Percentiles rank a stretch among this genome's conserved stretches.
Conservation (phyloP, 2,329 filamentous ascomycete species). For the Fusarium continuum region DNA sequence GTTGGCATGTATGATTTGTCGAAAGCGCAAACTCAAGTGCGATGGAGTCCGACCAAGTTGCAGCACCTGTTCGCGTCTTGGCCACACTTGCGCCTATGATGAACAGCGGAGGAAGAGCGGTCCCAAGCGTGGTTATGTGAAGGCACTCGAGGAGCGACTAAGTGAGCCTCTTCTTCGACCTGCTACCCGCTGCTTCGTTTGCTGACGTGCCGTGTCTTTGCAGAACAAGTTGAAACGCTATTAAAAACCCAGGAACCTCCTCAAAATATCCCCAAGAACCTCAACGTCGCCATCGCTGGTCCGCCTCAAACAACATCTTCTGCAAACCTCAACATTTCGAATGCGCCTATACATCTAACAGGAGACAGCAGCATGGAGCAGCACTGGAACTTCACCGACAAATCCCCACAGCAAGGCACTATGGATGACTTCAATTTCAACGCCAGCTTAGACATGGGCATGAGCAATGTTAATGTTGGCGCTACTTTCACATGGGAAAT, state of each 20-base stretch:
- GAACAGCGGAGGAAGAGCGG: constrained; percentile 94
- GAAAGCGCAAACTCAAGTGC: constrained; percentile 91
- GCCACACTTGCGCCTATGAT: constrained; percentile 89
- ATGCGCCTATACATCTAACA: constrained; percentile 58
- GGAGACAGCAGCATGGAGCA: constrained; percentile 57
- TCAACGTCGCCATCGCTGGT: constrained; percentile 41
- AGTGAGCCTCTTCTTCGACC: constrained; percentile 65
- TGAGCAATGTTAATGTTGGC: constrained; percentile 60
- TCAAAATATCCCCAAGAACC: constrained; percentile 45
- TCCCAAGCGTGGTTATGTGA: constrained; percentile 93
- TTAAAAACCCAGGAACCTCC: constrained; percentile 79
- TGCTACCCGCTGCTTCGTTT: constrained; percentile 20
- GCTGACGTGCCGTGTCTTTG: constrained; percentile 18
- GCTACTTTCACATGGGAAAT: constrained; percentile 82
- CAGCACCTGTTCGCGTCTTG: constrained; percentile 85
- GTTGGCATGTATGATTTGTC: constrained; percentile 92
- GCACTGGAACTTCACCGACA: constrained; percentile 65
- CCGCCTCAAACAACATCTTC: constrained; percentile 46
- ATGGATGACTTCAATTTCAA: constrained; percentile 69
- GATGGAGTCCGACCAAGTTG: constrained; percentile 87
- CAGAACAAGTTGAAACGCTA: constrained; percentile 92
- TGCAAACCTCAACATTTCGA: constrained; percentile 49
- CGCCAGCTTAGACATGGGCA: constrained; percentile 57
- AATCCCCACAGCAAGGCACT: constrained; percentile 59
- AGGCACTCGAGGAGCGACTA: constrained; percentile 89